phyloP scores from a whole-genome alignment of 2,329 filamentous ascomycete genomes.

The Apiospora malaysiana region DNA sequence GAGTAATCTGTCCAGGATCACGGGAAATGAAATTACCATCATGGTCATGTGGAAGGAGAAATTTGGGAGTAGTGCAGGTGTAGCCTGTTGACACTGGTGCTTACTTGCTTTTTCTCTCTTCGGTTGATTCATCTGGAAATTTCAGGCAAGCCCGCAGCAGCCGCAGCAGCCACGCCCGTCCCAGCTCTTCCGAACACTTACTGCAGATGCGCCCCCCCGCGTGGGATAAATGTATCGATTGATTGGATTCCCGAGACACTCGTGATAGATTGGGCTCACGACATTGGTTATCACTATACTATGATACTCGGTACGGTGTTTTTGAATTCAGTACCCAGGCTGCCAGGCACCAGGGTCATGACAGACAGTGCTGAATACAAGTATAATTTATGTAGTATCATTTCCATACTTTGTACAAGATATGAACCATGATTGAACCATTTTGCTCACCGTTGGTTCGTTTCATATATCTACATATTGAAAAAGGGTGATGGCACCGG shows the following conservation, averaged over 20 bases:
- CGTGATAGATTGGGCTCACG: not conserved
- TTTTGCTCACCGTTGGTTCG: not conserved
- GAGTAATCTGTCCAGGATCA: not conserved
- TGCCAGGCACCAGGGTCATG: too few species aligned
- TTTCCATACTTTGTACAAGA: not conserved
- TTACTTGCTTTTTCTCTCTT: slow-evolving; percentile 14
- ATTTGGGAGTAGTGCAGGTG: not conserved
- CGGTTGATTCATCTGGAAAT: not conserved
- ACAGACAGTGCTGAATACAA: not conserved
- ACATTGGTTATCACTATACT: not conserved
- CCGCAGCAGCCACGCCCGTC: not conserved
- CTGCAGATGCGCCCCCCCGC: not conserved
- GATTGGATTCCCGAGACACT: not conserved
- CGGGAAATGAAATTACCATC: slow-evolving; percentile 1
- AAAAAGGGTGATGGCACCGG: not conserved
- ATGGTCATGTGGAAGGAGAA: not conserved
- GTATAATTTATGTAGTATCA: not conserved
- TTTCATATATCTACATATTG: not conserved
- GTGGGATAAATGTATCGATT: not conserved
- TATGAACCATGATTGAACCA: not conserved
- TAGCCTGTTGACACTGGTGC: not conserved
- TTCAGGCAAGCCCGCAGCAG: not conserved
- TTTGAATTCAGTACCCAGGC: too few species aligned
- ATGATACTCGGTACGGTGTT: not conserved
- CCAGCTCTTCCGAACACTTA: slow-evolving; percentile 1